phyloP scores from a whole-genome alignment of 345 rosid genomes.

The Rubroshorea leprosula region DNA sequence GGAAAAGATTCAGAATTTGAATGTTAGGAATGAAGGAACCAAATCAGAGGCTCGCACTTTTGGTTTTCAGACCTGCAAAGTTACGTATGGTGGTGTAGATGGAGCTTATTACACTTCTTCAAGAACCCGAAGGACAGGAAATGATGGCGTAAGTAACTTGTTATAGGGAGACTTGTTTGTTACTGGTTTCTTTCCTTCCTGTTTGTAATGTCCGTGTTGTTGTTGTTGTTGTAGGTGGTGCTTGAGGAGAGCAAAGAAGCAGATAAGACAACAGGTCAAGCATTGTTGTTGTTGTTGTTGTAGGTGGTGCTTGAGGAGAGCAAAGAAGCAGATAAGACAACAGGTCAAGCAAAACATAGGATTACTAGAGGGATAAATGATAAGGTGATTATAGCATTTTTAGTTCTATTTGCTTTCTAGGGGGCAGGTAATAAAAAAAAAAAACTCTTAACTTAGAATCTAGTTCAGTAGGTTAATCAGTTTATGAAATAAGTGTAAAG shows the following conservation, averaged over 20 bases:
- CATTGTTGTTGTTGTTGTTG: conserved; percentile 24
- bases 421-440: no score
- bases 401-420: no score
- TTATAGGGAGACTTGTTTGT: neutral
- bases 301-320: conserved; percentile 77
- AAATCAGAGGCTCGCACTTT: conserved; percentile 27
- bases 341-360: conserved; percentile 75
- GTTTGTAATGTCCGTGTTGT: no score
- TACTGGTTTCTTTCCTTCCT: neutral
- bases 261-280: conserved; percentile 65
- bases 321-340: conserved; percentile 70
- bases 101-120: conserved; percentile 76
- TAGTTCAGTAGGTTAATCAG: no score
- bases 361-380: conserved; percentile 77
- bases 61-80: conserved; percentile 46
- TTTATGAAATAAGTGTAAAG: no score
- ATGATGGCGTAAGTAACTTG: conserved; percentile 64
- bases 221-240: conserved; percentile 38
- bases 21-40: conserved; percentile 24
- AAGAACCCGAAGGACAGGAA: conserved; percentile 49
- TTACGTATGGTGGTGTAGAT: conserved; percentile 73
- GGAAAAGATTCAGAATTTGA: conserved; percentile 32
- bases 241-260: conserved; percentile 87
- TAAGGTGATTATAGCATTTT: conserved; percentile 47
- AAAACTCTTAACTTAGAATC: no score